Conservation (phyloP, 2,329 filamentous ascomycete genomes). For the Paracoccidioides brasiliensis region DNA sequence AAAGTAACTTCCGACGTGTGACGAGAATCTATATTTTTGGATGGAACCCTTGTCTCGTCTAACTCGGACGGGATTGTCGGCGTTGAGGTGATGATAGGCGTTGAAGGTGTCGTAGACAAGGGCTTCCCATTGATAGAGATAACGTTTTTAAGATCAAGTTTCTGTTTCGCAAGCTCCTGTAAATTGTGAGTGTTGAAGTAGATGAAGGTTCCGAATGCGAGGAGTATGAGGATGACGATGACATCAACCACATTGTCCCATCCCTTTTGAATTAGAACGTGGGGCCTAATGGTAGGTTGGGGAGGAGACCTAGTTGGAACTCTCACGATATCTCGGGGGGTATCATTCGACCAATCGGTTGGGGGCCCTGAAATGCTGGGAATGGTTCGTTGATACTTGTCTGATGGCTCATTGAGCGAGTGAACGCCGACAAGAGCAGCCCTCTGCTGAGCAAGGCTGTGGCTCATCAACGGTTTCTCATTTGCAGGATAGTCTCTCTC, state of each 20-base stretch:
- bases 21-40: neutral
- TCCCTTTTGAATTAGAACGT: constrained; percentile 34
- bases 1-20: constrained; percentile 20
- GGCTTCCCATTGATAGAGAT: constrained; percentile 28
- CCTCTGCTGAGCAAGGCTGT: constrained; percentile 37
- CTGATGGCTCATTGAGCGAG: constrained; percentile 40
- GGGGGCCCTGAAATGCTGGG: constrained; percentile 34
- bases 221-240: constrained; percentile 27
- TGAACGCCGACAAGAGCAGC: constrained; percentile 61
- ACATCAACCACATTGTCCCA: constrained; percentile 35
- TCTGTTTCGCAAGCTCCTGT: constrained; percentile 30
- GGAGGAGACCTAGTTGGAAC: constrained; percentile 26
- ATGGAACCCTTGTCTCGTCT: constrained; percentile 3
- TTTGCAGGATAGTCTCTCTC: constrained; percentile 35
- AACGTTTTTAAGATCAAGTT: constrained; percentile 34
- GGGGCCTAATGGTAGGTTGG: constrained; percentile 27
- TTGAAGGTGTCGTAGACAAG: constrained; percentile 25
- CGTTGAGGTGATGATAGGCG: constrained; percentile 19
- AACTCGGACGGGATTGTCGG: constrained; percentile 7
- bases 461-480: constrained; percentile 26
- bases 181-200: constrained; percentile 32
- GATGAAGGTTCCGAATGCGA: constrained; percentile 30
- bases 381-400: constrained; percentile 23
- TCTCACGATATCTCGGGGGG: constrained; percentile 24
- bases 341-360: constrained; percentile 24